Evolutionary conservation across 257 asterid genomes (phyloP), one percentile per base, ranked within the genome.

Genomic region (Rauvolfia tetraphylla): DNA sequence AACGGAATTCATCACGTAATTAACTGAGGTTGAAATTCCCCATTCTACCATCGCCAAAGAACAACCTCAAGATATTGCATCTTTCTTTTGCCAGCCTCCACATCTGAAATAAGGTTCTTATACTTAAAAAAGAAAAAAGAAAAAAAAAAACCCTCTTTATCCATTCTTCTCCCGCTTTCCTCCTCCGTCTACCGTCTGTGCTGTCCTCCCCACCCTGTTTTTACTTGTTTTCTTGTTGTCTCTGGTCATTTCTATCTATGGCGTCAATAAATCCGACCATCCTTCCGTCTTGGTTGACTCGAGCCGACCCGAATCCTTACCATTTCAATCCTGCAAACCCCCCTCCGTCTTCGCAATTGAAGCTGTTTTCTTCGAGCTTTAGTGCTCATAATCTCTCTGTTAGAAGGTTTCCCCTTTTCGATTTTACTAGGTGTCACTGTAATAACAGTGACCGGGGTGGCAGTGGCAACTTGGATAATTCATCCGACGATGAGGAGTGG

Each of bases 181-280:
- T 13, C 14, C 9, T 20, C 74, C 83, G 75, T 38, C 79, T 3
- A 7, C 0, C 80, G 39, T 80, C 48, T 51, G 22, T 31, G 49
- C 29, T 74, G 5, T 56, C 78, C 25, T 63, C 73, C 3, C 1
- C 17, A 0, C 22, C 39, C 31, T 36, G 59, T 2, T n/a, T 20
- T 23, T 38, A 29, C 9, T 15, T 62, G 12, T 25, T 41, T 68
- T 74, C 38, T 34, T 0, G 36, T 31, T 76, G 3, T 72, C 34
- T 12, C 62, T 31, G 15, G 6, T 66, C 6, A n/a, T 68, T 49
- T 1, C 11, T 14, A 93, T 1, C 11, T 14, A 93, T 93, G 98
- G 91, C 97, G 82, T 88, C 98, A 38, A 87, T 93, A 34, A 78
- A 85, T 42, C 82, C 89, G 65, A 90, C 90, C 59, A 79, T 90